Percentiles rank a stretch among this genome's conserved stretches.
Evolutionary conservation across 2,329 filamentous ascomycete genomes (phyloP).

Genomic region (Arthrocladium fulminans): DNA sequence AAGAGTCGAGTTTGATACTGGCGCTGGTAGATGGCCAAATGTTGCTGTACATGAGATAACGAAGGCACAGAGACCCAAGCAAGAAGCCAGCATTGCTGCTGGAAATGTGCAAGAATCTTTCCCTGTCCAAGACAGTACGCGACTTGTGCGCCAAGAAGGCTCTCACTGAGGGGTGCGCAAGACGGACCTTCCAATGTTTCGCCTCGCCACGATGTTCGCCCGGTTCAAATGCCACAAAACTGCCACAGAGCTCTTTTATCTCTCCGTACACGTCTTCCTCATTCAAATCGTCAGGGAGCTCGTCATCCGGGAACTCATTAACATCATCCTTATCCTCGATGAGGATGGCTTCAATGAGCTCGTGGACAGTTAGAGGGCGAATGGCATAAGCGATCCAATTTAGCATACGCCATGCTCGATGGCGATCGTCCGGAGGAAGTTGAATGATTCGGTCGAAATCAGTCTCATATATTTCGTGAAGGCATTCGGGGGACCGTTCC

Average conservation of each 20-base stretch:
- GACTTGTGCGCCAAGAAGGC: background rate
- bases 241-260: slow-evolving; percentile 3
- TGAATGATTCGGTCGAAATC: slow-evolving; percentile 2
- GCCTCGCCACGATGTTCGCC: background rate
- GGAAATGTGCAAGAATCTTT: background rate
- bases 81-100: background rate
- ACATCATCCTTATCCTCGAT: background rate
- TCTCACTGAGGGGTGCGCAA: slow-evolving; percentile 1
- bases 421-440: background rate
- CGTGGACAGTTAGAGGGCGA: slow-evolving; percentile 1
- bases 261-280: slow-evolving; percentile 1
- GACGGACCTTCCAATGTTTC: slow-evolving; percentile 1
- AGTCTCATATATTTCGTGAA: background rate
- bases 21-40: background rate
- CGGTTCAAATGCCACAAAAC: slow-evolving; percentile 1
- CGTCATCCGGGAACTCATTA: background rate
- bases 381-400: slow-evolving; percentile 5
- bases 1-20: background rate
- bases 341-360: slow-evolving; percentile 2
- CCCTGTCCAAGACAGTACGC: background rate
- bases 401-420: slow-evolving; percentile 1
- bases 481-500: background rate
- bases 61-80: background rate
- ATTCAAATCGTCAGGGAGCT: background rate
- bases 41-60: background rate